Evolutionary conservation across 164 flowering plant genomes (phyloP), one percentile per base, ranked within the genome.

Genomic region (Dillenia suffruticosa): DNA sequence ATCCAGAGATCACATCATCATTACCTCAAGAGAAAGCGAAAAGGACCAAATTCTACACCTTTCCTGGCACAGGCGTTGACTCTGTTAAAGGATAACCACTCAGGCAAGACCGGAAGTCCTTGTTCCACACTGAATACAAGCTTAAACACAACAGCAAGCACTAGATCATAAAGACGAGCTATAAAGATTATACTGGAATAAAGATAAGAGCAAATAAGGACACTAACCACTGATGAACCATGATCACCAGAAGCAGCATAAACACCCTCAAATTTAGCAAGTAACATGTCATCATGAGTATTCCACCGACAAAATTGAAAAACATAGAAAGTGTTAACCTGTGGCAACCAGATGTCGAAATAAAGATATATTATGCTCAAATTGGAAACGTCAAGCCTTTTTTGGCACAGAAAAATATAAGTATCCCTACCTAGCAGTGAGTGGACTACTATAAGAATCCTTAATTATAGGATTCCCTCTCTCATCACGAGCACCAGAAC

Each of bases 101-200:
- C 97, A n/a, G 96, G 86, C 68, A 80, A 72, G 63, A 90, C 74
- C 63, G 99, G 99, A 77, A 95, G 79, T 51, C 97, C 99, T 74
- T 95, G 99, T 73, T 95, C 99, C 92, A 89, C 75, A 71, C 72
- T 86, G 64, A 89, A 72, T 10, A 79, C 96, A 74, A 86, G 82
- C 99, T 95, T 88, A 70, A 63, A 66, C 55, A 64, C 44, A 49
- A 58, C 13, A 26, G 56, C 12, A 54, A 48, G 10, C 40, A 32
- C 5, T 5, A 32, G 40, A 4, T 32, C 40, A 32, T 32, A 32
- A 32, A 32, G 40, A 32, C 40, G 5, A 6, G 40, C 40, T 32
- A 32, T 32, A 32, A 32, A 32, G 7, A 32, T 32, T 32, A 32
- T 32, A 32, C 7, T 4, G 40, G 40, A 32, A 32, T 32, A 32